Evolutionary conservation across 768 basidiomycete species (phyloP), one percentile per base, ranked within the genome.

Genomic region (Tulasnella sp.): DNA sequence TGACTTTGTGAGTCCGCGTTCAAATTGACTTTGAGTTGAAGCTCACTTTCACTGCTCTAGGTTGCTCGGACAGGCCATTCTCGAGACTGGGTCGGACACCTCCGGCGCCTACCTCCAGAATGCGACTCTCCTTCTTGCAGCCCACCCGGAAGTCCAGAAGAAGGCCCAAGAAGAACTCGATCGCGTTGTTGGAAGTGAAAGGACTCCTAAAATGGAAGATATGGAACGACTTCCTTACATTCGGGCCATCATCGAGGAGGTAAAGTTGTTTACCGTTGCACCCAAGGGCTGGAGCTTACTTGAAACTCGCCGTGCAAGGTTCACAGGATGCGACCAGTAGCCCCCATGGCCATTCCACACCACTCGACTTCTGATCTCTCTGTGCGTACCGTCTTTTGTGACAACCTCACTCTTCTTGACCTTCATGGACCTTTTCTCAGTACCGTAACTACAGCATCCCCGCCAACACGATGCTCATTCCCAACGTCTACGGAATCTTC

Each of bases 161-260:
- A 84, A 83, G 73, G 84, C 85, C 0, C 86, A 86, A 72, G 82
- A 79, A 26, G 88, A 88, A 75, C 80, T 88, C 5, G 84, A 85
- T 73, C 71, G 80, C 1, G 81, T 84, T 4, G 77, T 83, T 72
- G 82, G 80, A 1, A 75, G 72, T 6, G 80, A 80, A 19, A 78
- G 83, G 29, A 77, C 82, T 1, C 84, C 84, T 1, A 79, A 40
- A 6, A 75, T 82, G 32, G 77, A 78, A 5, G 87, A 88, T 77
- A 77, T 80, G 11, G 76, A 79, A 3, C 77, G 80, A 41, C 79
- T 89, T 5, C 86, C 87, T 0, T 88, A 88, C 73, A 74, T 86
- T 26, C 79, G 79, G 16, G 81, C 82, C 0, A 74, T 86, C 2
- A 80, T 85, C 37, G 82, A 80, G 2, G 87, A 88, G 75, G 77